Evolutionary conservation across 176 grass and related monocot genomes (phyloP), one percentile per base, ranked within the genome.

Genomic region (Tillandsia leiboldiana): DNA sequence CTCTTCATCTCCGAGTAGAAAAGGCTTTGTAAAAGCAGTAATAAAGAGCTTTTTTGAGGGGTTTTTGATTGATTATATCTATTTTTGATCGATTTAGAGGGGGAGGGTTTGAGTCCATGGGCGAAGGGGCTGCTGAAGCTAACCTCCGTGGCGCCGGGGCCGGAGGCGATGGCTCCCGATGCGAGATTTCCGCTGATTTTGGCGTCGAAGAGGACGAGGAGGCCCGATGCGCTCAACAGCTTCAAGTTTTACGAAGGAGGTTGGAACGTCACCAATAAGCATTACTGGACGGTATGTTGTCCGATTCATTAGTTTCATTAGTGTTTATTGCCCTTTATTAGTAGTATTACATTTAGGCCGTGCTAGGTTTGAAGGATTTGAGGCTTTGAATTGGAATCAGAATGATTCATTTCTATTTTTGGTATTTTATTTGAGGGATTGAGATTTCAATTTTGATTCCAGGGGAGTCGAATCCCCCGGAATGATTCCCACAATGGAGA

Each of bases 211-310:
- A 83, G 93, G 67, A 97, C 89, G 50, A 74, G 67, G 73, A 75
- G 93, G 77, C 93, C 89, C 0, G 89, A 97, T 54, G 10, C 92
- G n/a, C 84, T 97, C 42, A 15, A 70, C 12, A 83, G 80, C 73
- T 83, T 97, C 54, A 90, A 49, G 72, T 24, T 92, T 75, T 97
- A 97, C 77, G 48, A 49, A 62, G 86, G 87, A 33, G 93, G 89
- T 15, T 97, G 93, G 93, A 79, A 97, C 50, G 78, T 92, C 78
- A 87, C 86, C n/a, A 85, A 82, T 69, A 81, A 92, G 59, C 89
- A 92, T 77, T 97, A 97, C 53, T 97, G 93, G 93, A 83, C 89
- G 82, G 93, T 97, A 85, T 67, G 83, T 83, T 61, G 12, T 61
- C 56, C 22, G 22, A 61, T 18, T 61, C 56, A 9, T 59, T 13